Evolutionary conservation across 768 basidiomycete genomes (phyloP).

Genomic region (Lactarius sanguifluus): DNA sequence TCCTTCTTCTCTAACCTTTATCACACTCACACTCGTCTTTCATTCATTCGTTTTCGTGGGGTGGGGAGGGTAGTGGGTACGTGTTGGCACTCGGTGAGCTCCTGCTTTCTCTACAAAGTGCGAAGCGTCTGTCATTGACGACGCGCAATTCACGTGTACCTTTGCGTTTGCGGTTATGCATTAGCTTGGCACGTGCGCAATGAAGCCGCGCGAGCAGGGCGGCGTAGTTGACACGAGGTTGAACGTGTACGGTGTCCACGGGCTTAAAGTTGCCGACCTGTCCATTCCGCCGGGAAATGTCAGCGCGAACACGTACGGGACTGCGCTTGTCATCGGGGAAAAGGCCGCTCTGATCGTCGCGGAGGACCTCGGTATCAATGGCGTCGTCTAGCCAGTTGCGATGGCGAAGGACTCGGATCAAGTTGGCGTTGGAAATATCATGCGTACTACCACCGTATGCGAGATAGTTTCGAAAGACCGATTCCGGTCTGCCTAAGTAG

Average conservation of each 20-base stretch:
- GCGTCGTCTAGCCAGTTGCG: no score
- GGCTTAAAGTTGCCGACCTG: conserved; percentile 53
- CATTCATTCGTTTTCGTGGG: not conserved
- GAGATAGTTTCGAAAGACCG: not conserved
- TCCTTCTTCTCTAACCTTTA: not conserved
- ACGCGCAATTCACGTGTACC: not conserved
- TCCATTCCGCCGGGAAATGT: conserved; percentile 43
- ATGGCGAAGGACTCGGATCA: conserved; percentile 27
- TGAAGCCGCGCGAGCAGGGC: conserved; percentile 49
- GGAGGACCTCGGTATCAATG: no score
- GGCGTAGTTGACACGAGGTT: no score
- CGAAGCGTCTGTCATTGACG: not conserved
- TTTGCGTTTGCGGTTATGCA: no score
- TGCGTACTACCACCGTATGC: no score
- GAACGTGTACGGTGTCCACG: conserved; percentile 25
- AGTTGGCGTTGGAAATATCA: no score
- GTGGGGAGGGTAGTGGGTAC: conserved; percentile 37
- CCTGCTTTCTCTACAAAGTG: conserved; percentile 12
- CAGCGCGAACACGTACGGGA: conserved; percentile 44
- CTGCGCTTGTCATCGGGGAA: conserved; percentile 51
- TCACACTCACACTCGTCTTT: not conserved
- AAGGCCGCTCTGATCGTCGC: conserved; percentile 40
- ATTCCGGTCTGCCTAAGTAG: no score
- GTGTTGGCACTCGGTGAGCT: conserved; percentile 38
- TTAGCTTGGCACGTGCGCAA: conserved; percentile 59